phyloP scores from a whole-genome alignment of 208 protist species.

The Trichomonas vaginalis region DNA sequence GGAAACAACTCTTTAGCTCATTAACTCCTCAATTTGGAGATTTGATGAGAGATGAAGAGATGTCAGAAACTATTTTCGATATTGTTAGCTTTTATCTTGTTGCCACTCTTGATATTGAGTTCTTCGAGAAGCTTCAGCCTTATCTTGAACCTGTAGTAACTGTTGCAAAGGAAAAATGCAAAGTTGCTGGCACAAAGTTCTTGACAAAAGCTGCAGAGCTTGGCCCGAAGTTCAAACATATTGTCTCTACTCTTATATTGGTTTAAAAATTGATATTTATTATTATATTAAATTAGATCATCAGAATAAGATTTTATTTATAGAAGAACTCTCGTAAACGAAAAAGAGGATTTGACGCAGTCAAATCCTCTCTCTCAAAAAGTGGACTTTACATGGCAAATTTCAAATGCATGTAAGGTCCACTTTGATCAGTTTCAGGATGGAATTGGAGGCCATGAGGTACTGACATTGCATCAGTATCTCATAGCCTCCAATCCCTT shows the following conservation, averaged over 20 bases:
- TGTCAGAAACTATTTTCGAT: background rate
- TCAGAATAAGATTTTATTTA: too few species aligned
- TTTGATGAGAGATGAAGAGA: slow-evolving; percentile 13
- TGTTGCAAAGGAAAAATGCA: slow-evolving; percentile 9
- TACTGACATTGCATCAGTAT: too few species aligned
- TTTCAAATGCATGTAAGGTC: too few species aligned
- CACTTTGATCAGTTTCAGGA: too few species aligned
- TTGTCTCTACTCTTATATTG: background rate
- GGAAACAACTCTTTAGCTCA: background rate
- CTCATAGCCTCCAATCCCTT: too few species aligned
- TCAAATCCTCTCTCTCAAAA: too few species aligned
- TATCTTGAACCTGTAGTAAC: background rate
- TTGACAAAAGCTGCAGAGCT: background rate
- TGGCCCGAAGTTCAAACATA: background rate
- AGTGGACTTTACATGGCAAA: too few species aligned
- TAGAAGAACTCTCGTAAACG: too few species aligned
- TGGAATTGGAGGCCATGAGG: too few species aligned
- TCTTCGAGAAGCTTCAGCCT: background rate
- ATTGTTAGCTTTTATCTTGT: background rate
- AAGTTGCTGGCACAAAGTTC: background rate
- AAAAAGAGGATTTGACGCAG: too few species aligned
- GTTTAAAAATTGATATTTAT: background rate
- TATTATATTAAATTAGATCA: background rate
- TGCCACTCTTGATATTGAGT: background rate
- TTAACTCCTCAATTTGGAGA: background rate